These are phyloP conservation scores for Agastache rugosa DNA, from an alignment of 257 asterid genomes.

Conservation along the genomic window DNA sequence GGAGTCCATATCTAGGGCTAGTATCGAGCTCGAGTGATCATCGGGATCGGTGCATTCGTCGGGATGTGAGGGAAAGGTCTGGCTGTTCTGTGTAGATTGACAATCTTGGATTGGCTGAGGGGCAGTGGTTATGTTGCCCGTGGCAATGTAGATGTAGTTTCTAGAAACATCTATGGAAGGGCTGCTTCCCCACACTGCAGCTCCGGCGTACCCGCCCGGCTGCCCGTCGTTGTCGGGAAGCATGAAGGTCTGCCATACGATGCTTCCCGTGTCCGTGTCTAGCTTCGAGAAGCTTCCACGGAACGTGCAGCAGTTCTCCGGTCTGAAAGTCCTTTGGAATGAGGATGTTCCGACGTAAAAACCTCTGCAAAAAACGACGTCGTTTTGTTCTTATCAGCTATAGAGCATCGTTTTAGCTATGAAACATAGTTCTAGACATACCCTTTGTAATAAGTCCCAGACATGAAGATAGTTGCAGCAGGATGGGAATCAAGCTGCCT, in stretches of 20 bases:
- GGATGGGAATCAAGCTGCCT: constrained; percentile 50
- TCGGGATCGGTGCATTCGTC: neutral
- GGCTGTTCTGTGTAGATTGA: neutral
- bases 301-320: constrained; percentile 55
- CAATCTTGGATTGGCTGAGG: neutral
- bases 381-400: too few species aligned
- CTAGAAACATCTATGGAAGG: constrained; percentile 50
- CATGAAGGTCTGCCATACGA: constrained; percentile 54
- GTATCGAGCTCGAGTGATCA: neutral
- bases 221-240: constrained; percentile 47
- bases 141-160: constrained; percentile 55
- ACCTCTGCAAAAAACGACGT: constrained; percentile 12
- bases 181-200: constrained; percentile 67
- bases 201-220: constrained; percentile 51
- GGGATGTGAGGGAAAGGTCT: neutral
- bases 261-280: constrained; percentile 45
- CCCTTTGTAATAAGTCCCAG: constrained; percentile 49
- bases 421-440: neutral
- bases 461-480: constrained; percentile 50
- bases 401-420: too few species aligned
- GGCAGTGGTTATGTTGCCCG: constrained; percentile 41
- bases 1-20: neutral
- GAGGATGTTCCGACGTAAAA: constrained; percentile 57
- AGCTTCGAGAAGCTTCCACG: constrained; percentile 60
- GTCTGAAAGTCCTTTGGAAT: constrained; percentile 35